These are phyloP conservation scores for Debaryomycetaceae sp. DNA, from an alignment of 1,139 yeast genomes.

Conservation along the genomic window DNA sequence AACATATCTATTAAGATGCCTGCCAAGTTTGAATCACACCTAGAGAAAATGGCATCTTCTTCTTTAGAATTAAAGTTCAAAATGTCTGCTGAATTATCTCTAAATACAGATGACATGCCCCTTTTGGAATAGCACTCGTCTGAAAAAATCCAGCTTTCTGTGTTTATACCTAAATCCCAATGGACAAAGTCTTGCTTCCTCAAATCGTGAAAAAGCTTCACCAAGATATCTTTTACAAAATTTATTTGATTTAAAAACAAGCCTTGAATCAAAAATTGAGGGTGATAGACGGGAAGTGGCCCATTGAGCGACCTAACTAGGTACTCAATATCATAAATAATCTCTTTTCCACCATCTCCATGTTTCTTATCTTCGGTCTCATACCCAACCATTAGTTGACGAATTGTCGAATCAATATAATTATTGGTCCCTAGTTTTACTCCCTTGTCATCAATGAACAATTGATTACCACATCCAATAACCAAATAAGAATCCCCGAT, in stretches of 20 bases:
- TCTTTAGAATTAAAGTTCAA: neutral
- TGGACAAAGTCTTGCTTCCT: constrained; percentile 34
- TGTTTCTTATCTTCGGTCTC: constrained; percentile 25
- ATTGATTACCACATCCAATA: constrained; percentile 86
- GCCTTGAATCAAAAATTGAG: constrained; percentile 80
- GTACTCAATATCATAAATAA: constrained; percentile 38
- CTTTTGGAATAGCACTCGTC: constrained; percentile 1
- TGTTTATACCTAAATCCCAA: constrained; percentile 36
- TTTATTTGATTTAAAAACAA: constrained; percentile 60
- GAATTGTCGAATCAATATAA: constrained; percentile 32
- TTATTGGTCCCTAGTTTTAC: constrained; percentile 28
- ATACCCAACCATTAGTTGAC: constrained; percentile 51
- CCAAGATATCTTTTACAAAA: constrained; percentile 56
- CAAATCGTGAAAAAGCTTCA: constrained; percentile 47
- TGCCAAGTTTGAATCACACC: constrained; percentile 46
- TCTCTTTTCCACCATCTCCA: constrained; percentile 15
- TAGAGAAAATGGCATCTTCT: constrained; percentile 20
- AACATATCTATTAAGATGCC: constrained; percentile 56
- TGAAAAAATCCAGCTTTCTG: constrained; percentile 16
- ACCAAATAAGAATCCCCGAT: constrained; percentile 72
- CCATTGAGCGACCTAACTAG: constrained; percentile 80
- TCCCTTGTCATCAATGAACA: constrained; percentile 75
- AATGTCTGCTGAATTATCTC: neutral
- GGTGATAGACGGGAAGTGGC: constrained; percentile 87
- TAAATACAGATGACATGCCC: constrained; percentile 13